A percentile compares a stretch with the other conserved stretches of the same genome.
These are phyloP conservation scores for Saccharomyces hybrid DNA, from an alignment of 1,139 yeast genomes.

Conservation along the genomic window DNA sequence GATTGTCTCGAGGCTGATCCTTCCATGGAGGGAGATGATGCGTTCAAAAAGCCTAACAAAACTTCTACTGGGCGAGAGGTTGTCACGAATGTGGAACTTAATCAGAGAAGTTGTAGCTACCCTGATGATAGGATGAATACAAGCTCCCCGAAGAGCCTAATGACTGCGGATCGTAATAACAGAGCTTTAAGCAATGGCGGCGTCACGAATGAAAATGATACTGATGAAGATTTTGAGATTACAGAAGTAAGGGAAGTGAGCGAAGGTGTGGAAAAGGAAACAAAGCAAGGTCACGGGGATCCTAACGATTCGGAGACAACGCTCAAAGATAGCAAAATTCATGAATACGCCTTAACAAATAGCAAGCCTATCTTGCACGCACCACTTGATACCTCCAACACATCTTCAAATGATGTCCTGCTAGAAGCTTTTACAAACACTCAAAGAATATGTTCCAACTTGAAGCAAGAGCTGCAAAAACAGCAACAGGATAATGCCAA, in stretches of 20 bases:
- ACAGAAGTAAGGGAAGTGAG: constrained; percentile 25
- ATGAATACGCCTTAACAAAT: not conserved
- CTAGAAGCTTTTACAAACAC: constrained; percentile 31
- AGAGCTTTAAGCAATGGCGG: not conserved
- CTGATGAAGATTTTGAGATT: constrained; percentile 28
- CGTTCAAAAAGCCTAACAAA: not conserved
- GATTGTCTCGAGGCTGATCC: constrained; percentile 13
- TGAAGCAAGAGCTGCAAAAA: constrained; percentile 25
- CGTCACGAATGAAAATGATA: constrained; percentile 3
- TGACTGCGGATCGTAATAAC: not conserved
- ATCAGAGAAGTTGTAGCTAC: not conserved
- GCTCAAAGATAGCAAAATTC: not conserved
- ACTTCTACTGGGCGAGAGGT: not conserved
- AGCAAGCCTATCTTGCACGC: not conserved
- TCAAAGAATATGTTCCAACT: constrained; percentile 27
- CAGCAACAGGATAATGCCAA: constrained; percentile 21
- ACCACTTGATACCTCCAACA: constrained; percentile 1
- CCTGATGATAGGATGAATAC: not conserved
- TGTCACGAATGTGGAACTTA: not conserved
- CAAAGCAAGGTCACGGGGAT: not conserved
- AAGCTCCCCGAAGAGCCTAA: not conserved
- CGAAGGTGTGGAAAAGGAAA: constrained; percentile 1
- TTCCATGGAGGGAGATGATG: constrained; percentile 8
- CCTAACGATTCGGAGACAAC: not conserved
- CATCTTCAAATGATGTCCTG: constrained; percentile 30